Base-by-base conservation (phyloP, 2,329 filamentous ascomycete genomes). In the Plenodomus tracheiphilus region DNA sequence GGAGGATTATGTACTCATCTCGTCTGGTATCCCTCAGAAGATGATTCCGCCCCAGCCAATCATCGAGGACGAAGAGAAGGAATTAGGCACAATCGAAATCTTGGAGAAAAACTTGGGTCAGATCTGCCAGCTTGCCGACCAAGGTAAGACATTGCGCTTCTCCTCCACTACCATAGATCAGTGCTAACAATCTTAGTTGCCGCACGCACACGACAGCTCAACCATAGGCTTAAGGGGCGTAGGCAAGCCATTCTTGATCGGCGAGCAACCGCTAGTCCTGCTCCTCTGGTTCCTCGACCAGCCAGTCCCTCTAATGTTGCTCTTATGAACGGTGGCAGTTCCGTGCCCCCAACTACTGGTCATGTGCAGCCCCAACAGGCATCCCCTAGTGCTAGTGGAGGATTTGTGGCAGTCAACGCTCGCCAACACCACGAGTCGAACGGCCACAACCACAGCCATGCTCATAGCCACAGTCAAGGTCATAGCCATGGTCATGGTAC, bases 1-100 rank as follows among this genome's bases (percentile, higher is more conserved):
- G 70, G 90, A 95, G 68, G 91, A 96, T 68, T 96, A 87, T 79
- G 82, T 91, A 36, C 77, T 96, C 57, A 92, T 96, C 58, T 85
- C 85, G 46, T 92, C 88, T 34, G 90, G 91, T 21, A 88, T 89
- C 57, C 83, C 92, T 10, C 89, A 95, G 70, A 86, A 90, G 66
- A 83, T 91, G 72, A 90, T 91, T 16, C 87, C 90, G 2, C 86
- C 87, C 13, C 85, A 92, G 55, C 89, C 90, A 1, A 86, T 94
- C 41, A 84, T 88, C 49, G 90, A 95, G 66, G 91, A 96, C 65
- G 91, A 96, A 73, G 85, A 87, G 66, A 90, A 91, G 57, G 91
- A 96, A 68, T 73, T 95, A 32, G 89, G 86, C 11, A 93, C 90
- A 0, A 77, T 95, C 61, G 89, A 94, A 61, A 92, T 95, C 42